Percentiles rank a stretch among this genome's conserved stretches.
Conservation (phyloP, 2,329 filamentous ascomycete genomes). For the Pseudogymnoascus sp. region DNA sequence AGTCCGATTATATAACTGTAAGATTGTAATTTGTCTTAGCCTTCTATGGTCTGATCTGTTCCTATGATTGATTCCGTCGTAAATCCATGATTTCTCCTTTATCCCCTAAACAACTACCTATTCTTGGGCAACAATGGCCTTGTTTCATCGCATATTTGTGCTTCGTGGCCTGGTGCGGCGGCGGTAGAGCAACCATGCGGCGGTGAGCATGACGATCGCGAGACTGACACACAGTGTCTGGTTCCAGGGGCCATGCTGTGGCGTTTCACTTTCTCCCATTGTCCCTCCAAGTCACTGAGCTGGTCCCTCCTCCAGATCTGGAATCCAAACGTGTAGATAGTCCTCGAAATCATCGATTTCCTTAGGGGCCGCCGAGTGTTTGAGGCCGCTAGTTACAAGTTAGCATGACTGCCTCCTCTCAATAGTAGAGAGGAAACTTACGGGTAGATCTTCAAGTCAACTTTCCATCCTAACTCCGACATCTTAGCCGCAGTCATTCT, state of each 20-base stretch:
- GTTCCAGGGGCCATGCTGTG: not conserved
- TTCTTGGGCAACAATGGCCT: not conserved
- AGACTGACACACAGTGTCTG: not conserved
- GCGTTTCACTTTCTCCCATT: not conserved
- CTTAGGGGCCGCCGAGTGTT: conserved; percentile 65
- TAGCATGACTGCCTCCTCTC: conserved; percentile 1
- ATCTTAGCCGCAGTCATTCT: conserved; percentile 57
- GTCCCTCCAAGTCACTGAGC: not conserved
- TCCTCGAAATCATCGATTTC: conserved; percentile 77
- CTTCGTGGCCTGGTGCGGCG: not conserved
- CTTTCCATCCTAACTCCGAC: conserved; percentile 60
- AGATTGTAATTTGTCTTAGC: not conserved
- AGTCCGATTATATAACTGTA: not conserved
- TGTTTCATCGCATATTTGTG: not conserved
- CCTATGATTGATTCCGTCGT: not conserved
- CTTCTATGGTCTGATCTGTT: not conserved
- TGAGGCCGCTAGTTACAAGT: conserved; percentile 46
- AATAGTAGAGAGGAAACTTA: conserved; percentile 33
- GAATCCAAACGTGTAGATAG: conserved; percentile 41
- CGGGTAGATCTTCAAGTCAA: conserved; percentile 69
- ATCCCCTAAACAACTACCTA: not conserved
- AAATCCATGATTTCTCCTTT: not conserved
- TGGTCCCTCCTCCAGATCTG: conserved; percentile 31
- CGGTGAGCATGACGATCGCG: not conserved
- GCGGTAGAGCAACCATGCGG: not conserved